Evolutionary conservation across 2,329 filamentous ascomycete genomes (phyloP).

Genomic region (Chaetomium olivaceum): DNA sequence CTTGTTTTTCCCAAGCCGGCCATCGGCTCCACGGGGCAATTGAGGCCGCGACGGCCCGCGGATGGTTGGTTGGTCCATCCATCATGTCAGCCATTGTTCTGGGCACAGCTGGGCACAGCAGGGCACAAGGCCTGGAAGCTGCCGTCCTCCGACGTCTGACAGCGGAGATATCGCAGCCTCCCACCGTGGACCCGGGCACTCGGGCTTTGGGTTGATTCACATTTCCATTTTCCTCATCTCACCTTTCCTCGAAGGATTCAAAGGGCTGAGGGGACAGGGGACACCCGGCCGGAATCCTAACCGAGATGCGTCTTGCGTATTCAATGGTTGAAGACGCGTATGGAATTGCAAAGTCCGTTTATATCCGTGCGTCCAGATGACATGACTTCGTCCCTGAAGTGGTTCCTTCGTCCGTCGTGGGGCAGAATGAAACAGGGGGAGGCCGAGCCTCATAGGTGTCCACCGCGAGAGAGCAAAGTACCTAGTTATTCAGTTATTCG

Average conservation of each 20-base stretch:
- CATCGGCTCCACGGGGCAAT: not conserved
- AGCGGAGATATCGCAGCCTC: not conserved
- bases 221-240: not conserved
- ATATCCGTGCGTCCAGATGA: not conserved
- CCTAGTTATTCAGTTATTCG: too few relatives aligned
- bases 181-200: too few relatives aligned
- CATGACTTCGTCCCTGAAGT: too few relatives aligned
- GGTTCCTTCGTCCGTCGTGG: not conserved
- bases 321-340: not conserved
- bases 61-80: not conserved
- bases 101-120: too few relatives aligned
- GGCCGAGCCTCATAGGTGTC: too few relatives aligned
- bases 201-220: too few relatives aligned
- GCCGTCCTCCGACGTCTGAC: not conserved
- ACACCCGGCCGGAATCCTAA: not conserved
- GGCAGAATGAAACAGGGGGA: not conserved
- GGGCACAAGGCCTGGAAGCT: not conserved
- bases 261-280: not conserved
- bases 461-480: too few relatives aligned
- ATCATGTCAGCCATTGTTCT: not conserved
- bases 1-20: slow-evolving; percentile 7
- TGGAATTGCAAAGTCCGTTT: not conserved
- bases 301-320: not conserved
- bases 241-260: not conserved
- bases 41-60: not conserved